phyloP scores from a whole-genome alignment of 495 filamentous ascomycete species.

The Penicillium lividum region DNA sequence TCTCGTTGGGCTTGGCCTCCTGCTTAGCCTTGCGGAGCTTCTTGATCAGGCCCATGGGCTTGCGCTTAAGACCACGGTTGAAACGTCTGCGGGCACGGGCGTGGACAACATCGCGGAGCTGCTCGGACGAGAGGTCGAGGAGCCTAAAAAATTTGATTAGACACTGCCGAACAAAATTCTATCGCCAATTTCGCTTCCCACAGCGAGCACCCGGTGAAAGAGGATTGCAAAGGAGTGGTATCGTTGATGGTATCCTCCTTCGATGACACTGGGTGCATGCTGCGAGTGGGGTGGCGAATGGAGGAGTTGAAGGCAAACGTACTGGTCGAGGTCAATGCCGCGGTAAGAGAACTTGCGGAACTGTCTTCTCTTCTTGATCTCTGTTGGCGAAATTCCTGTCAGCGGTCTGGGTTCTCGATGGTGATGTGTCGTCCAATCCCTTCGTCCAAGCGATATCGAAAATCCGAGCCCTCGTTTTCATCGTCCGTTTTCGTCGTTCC shows the following conservation, averaged over 20 bases:
- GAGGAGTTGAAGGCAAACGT: slow-evolving; percentile 49
- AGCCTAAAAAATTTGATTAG: slow-evolving; percentile 58
- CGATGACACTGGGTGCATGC: slow-evolving; percentile 43
- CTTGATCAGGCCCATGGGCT: slow-evolving; percentile 99
- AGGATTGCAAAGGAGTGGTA: background rate
- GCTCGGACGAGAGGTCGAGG: slow-evolving; percentile 96
- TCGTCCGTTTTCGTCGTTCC: slow-evolving; percentile 8
- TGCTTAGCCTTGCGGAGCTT: slow-evolving; percentile 99
- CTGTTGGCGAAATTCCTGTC: slow-evolving; percentile 48
- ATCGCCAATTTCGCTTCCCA: background rate
- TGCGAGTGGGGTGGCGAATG: slow-evolving; percentile 40
- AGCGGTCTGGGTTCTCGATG: slow-evolving; percentile 35
- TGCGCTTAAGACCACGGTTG: slow-evolving; percentile 99
- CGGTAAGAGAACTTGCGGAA: slow-evolving; percentile 99
- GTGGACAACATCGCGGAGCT: slow-evolving; percentile 99
- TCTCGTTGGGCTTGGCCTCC: slow-evolving; percentile 99
- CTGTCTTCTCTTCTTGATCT: slow-evolving; percentile 98
- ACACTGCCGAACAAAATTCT: slow-evolving; percentile 29
- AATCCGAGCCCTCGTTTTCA: slow-evolving; percentile 2
- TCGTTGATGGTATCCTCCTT: slow-evolving; percentile 20
- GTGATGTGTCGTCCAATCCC: slow-evolving; percentile 26
- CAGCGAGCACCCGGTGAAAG: background rate
- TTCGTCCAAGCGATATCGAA: slow-evolving; percentile 22
- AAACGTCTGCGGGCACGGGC: slow-evolving; percentile 97
- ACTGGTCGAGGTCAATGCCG: slow-evolving; percentile 98